These are phyloP conservation scores for Chalciporus sp. DNA, from an alignment of 1,284 basidiomycete genomes.

Conservation along the genomic window DNA sequence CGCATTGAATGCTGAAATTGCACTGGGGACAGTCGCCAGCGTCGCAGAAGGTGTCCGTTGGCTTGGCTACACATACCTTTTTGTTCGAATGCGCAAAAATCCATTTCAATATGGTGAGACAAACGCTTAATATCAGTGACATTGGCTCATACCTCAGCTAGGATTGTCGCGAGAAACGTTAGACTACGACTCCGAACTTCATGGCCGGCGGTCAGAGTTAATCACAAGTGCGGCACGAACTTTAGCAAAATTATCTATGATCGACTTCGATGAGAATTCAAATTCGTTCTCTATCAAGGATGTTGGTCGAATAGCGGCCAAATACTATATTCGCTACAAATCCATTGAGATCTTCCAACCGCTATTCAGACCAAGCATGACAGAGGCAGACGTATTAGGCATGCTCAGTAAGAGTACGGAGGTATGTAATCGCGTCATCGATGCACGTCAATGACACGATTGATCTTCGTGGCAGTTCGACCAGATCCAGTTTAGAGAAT, in stretches of 20 bases:
- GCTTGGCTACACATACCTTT: constrained; percentile 98
- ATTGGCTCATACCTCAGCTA: constrained; percentile 31
- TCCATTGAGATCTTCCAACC: constrained; percentile 86
- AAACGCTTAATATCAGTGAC: neutral
- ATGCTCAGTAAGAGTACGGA: constrained; percentile 93
- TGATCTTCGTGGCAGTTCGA: constrained; percentile 64
- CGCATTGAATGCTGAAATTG: constrained; percentile 93
- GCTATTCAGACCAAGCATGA: constrained; percentile 83
- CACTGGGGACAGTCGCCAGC: constrained; percentile 92
- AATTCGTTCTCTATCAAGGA: constrained; percentile 76
- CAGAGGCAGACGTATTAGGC: constrained; percentile 89
- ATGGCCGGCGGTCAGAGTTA: constrained; percentile 74
- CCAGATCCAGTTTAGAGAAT: constrained; percentile 93
- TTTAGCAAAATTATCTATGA: constrained; percentile 84
- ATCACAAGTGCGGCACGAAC: constrained; percentile 71
- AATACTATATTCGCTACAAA: constrained; percentile 90
- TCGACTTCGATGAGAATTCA: constrained; percentile 63
- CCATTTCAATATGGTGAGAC: constrained; percentile 85
- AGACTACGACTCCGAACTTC: constrained; percentile 78
- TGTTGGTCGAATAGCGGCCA: constrained; percentile 92
- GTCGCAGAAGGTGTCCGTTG: constrained; percentile 89
- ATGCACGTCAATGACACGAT: neutral
- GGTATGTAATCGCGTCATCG: constrained; percentile 43
- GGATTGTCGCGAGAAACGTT: constrained; percentile 81
- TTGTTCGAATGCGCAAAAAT: constrained; percentile 94